A percentile compares a stretch with the other conserved stretches of the same genome.
Conservation (phyloP, 2,329 filamentous ascomycete species). For the Trichophyton mentagrophytes region DNA sequence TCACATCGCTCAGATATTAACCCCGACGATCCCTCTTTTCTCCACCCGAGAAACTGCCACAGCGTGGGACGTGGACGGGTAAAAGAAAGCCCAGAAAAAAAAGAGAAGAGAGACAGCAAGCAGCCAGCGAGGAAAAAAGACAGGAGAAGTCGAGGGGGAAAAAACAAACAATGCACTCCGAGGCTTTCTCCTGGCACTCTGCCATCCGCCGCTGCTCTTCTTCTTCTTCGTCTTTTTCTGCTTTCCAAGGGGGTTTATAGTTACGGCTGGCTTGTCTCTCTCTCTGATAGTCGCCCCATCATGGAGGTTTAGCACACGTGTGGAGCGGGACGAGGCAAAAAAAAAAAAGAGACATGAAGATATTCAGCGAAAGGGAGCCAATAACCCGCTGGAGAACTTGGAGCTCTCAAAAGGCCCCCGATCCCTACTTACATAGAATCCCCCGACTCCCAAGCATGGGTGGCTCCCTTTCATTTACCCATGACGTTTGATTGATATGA, state of each 20-base stretch:
- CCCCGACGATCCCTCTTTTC: not conserved
- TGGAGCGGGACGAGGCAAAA: not conserved
- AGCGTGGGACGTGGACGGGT: not conserved
- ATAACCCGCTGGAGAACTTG: not conserved
- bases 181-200: not conserved
- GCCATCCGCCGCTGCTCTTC: no score
- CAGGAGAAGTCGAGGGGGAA: not conserved
- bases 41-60: not conserved
- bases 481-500: not conserved
- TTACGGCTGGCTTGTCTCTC: not conserved
- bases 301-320: not conserved
- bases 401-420: not conserved
- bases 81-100: not conserved
- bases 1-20: constrained; percentile 3
- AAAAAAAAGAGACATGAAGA: not conserved
- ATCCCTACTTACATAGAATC: not conserved
- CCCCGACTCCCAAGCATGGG: not conserved
- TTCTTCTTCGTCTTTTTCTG: no score
- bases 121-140: not conserved
- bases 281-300: not conserved
- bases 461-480: not conserved
- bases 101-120: not conserved
- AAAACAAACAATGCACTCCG: not conserved
- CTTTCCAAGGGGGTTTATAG: not conserved
- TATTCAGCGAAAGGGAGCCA: not conserved